Evolutionary conservation across 176 grass and related monocot species (phyloP).

Genomic region (Avena sativa): DNA sequence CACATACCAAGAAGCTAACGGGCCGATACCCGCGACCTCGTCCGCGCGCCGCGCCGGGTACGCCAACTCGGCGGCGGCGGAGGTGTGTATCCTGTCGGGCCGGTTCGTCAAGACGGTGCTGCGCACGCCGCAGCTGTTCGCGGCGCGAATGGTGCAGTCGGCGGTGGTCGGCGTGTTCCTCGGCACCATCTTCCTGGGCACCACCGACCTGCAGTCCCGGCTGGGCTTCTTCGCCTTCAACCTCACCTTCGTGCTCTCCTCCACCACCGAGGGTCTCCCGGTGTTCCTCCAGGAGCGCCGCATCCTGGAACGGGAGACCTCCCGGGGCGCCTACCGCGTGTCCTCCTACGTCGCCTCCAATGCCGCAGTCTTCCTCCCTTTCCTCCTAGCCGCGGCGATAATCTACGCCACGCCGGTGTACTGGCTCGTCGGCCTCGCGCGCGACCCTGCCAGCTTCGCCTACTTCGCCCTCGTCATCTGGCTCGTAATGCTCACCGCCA

Average conservation of each 20-base stretch:
- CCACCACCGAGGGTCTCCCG: constrained; percentile 79
- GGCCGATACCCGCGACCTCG: neutral
- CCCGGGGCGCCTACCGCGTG: constrained; percentile 84
- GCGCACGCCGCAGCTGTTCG: constrained; percentile 77
- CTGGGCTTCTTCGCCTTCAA: constrained; percentile 95
- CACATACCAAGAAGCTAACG: neutral
- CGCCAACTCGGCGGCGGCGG: constrained; percentile 58
- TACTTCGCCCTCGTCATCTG: constrained; percentile 90
- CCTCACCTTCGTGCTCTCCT: constrained; percentile 90
- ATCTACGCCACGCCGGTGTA: constrained; percentile 82
- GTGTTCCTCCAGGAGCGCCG: constrained; percentile 87
- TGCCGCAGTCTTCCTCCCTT: constrained; percentile 68
- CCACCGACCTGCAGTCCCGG: constrained; percentile 64
- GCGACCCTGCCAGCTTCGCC: constrained; percentile 59
- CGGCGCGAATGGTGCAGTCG: constrained; percentile 70
- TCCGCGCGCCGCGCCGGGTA: constrained; percentile 20
- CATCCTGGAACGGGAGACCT: constrained; percentile 79
- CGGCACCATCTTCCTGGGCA: constrained; percentile 78
- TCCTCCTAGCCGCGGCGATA: constrained; percentile 67
- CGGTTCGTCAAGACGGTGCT: constrained; percentile 70
- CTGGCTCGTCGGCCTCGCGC: constrained; percentile 76
- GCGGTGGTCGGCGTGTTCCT: constrained; percentile 59
- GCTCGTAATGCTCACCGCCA: constrained; percentile 90
- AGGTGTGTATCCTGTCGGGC: constrained; percentile 61
- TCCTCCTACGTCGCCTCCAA: constrained; percentile 80